phyloP scores from a whole-genome alignment of 306 rosid genomes.

The Sicyos baderoa region DNA sequence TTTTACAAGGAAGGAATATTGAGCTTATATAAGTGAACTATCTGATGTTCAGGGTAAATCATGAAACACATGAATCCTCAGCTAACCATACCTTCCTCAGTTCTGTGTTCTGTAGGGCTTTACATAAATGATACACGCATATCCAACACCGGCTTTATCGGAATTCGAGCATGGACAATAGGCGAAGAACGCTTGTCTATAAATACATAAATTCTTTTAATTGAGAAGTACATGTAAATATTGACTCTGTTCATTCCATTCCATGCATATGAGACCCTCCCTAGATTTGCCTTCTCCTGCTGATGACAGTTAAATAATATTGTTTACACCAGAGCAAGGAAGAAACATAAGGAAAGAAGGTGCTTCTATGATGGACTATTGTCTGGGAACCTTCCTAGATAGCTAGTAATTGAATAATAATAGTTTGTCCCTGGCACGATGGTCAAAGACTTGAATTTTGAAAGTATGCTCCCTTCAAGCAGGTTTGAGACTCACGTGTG shows the following conservation, averaged over 20 bases:
- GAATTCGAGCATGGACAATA: not conserved
- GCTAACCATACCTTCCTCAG: not conserved
- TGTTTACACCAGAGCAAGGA: not conserved
- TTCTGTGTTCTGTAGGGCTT: not conserved
- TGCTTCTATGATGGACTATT: conserved; percentile 8
- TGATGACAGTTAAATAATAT: not conserved
- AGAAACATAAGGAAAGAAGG: not conserved
- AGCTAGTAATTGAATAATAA: not conserved
- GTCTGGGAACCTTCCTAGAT: conserved; percentile 15
- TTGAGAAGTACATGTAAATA: not conserved
- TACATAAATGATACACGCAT: not conserved
- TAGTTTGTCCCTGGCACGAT: too few species aligned
- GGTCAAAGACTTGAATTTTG: too few species aligned
- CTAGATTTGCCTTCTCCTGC: conserved; percentile 4
- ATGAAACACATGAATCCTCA: not conserved
- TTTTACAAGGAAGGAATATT: not conserved
- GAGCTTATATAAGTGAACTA: not conserved
- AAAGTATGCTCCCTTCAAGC: too few species aligned
- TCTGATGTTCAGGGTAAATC: not conserved
- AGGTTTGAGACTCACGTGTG: too few species aligned
- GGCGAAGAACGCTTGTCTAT: not conserved
- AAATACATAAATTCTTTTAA: not conserved
- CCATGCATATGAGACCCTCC: conserved; percentile 16
- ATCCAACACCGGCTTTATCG: not conserved
- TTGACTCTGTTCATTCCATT: not conserved